These are phyloP conservation scores for Musa balbisiana DNA, from an alignment of 202 grass and related monocot genomes.

Conservation along the genomic window DNA sequence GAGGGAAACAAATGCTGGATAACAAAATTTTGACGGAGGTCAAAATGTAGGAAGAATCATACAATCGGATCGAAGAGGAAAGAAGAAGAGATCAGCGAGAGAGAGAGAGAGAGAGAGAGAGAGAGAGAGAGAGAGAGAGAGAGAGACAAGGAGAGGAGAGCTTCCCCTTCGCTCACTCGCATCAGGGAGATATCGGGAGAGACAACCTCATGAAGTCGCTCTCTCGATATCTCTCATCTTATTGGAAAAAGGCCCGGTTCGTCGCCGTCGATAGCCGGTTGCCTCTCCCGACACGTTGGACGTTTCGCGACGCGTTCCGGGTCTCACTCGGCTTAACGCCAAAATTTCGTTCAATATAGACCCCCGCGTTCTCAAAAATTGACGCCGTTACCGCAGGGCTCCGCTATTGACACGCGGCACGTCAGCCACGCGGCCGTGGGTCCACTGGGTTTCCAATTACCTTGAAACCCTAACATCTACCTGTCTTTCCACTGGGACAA, in stretches of 20 bases:
- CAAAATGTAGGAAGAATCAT: too few species aligned
- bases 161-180: neutral
- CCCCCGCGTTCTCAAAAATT: neutral
- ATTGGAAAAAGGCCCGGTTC: neutral
- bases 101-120: too few species aligned
- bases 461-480: too few species aligned
- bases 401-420: too few species aligned
- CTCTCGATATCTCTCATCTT: neutral
- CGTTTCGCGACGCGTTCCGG: neutral
- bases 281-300: neutral
- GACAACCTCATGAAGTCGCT: neutral
- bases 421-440: too few species aligned
- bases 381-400: neutral
- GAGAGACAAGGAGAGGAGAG: neutral
- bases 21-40: neutral
- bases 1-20: neutral
- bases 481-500: too few species aligned
- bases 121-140: too few species aligned
- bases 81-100: too few species aligned
- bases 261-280: slow-evolving; percentile 27
- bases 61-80: too few species aligned
- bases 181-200: neutral
- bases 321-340: neutral
- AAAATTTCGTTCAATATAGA: neutral
- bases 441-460: too few species aligned